Evolutionary conservation across 176 grass and related monocot genomes (phyloP).

Genomic region (Oryza glumipatula): DNA sequence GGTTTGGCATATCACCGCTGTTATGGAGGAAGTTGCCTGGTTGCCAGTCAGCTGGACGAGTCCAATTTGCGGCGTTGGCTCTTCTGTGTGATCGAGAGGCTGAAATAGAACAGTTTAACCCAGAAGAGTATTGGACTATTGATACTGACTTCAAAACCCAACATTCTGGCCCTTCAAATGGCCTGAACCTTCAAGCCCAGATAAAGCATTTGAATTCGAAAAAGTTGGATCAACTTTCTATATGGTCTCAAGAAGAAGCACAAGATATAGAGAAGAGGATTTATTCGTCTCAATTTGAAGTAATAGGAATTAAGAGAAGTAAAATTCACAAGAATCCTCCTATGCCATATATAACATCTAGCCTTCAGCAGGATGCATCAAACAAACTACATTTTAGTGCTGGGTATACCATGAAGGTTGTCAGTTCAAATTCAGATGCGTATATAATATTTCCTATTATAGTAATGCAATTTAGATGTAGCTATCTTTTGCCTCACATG

Average conservation of each 20-base stretch:
- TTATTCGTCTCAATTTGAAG: constrained; percentile 67
- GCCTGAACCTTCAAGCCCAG: constrained; percentile 47
- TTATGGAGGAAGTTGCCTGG: constrained; percentile 95
- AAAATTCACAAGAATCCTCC: constrained; percentile 73
- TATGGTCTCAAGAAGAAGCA: constrained; percentile 64
- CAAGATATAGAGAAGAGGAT: constrained; percentile 60
- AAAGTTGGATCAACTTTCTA: constrained; percentile 82
- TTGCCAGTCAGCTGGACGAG: constrained; percentile 90
- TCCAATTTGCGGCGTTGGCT: constrained; percentile 90
- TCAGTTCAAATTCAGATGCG: constrained; percentile 30
- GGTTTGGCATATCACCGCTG: constrained; percentile 92
- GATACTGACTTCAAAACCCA: constrained; percentile 56
- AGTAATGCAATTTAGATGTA: constrained; percentile 20
- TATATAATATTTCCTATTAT: constrained; percentile 8
- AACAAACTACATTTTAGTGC: constrained; percentile 79
- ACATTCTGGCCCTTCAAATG: constrained; percentile 46
- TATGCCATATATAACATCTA: constrained; percentile 97
- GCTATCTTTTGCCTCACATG: constrained; percentile 21
- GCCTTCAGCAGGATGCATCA: constrained; percentile 89
- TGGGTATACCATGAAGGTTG: constrained; percentile 91
- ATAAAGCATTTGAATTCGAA: constrained; percentile 76
- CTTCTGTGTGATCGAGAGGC: constrained; percentile 87
- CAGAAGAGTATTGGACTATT: constrained; percentile 87
- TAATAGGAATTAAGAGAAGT: constrained; percentile 71
- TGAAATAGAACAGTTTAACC: constrained; percentile 83